Evolutionary conservation across 805 yeast genomes (phyloP), one percentile per base, ranked within the genome.

Genomic region (Lipomyces oligophaga): DNA sequence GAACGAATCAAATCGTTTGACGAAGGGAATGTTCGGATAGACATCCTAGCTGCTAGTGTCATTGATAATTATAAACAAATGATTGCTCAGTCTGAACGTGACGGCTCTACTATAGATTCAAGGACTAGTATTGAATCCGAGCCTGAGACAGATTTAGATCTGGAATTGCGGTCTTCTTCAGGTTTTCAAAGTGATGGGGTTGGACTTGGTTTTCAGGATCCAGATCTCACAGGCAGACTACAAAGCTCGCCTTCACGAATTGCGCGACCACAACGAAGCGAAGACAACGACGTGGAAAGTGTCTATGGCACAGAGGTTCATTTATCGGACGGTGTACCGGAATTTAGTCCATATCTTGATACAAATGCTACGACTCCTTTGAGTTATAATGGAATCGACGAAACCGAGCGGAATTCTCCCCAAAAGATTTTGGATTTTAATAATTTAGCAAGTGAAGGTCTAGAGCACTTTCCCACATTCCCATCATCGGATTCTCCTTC

Each of bases 11-110:
- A 34, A 15, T 28, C 22, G 15, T 6, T 16, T 11, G 49, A 40
- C 15, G 33, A 41, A 16, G 15, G 35, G 4, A 49, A 36, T 40
- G 47, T 44, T 38, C 63, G 48, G 25, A 52, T 24, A 55, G 63
- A 31, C 66, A 71, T 8, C 58, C 62, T 27, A 53, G 67, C 56
- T n/a, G 56, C 56, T 4, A 44, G 56, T 25, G 56, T 49, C n/a
- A 43, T 44, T n/a, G 56, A 52, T 34, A 49, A 45, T 27, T 49
- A 48, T 27, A 49, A 44, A 28, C 49, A 40, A 10, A 21, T 33
- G 16, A 28, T 25, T n/a, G 30, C 30, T 26, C 30, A 26, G 30
- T 8, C 30, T 10, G 11, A 13, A 13, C 8, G 30, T 10, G 30
- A 26, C 13, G 30, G 30, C 30, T 26, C 30, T 10, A 10, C 30